phyloP scores from a whole-genome alignment of 2,329 filamentous ascomycete genomes.

The Ophiognomonia clavigignenti-juglandacearum region DNA sequence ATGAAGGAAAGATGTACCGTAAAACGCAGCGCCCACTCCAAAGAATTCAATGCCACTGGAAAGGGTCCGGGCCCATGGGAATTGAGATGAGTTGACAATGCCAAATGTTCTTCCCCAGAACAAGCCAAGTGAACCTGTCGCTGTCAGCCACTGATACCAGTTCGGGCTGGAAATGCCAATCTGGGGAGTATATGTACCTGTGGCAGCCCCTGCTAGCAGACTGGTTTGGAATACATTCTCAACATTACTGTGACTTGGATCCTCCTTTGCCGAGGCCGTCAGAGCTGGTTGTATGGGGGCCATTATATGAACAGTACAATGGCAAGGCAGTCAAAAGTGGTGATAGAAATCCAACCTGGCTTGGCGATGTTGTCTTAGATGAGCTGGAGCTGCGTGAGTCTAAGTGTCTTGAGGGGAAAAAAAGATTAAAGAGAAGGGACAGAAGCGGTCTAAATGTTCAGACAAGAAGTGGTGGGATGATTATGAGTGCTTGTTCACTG shows the following conservation, averaged over 20 bases:
- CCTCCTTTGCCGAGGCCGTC: constrained; percentile 3
- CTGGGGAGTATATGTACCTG: constrained; percentile 38
- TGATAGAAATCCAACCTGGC: background rate
- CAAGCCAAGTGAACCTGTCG: constrained; percentile 53
- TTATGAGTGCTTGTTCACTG: too few species aligned
- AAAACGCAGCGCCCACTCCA: constrained; percentile 70
- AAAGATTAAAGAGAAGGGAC: too few species aligned
- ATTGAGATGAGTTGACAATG: constrained; percentile 66
- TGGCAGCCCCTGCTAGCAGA: constrained; percentile 53
- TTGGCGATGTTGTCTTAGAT: background rate
- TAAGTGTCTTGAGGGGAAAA: too few species aligned
- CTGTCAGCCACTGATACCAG: background rate
- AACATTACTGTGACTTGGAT: constrained; percentile 37
- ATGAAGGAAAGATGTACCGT: constrained; percentile 61
- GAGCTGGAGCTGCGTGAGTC: too few species aligned
- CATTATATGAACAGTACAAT: constrained; percentile 1
- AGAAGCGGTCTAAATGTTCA: too few species aligned
- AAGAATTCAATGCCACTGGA: constrained; percentile 79
- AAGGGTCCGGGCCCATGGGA: too few species aligned
- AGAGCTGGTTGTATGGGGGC: background rate
- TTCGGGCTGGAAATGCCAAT: background rate
- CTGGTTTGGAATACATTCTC: constrained; percentile 43
- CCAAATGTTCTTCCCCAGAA: constrained; percentile 65
- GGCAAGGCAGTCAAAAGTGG: background rate
- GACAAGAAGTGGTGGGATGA: too few species aligned